Conservation (phyloP, 306 rosid species). For the barrel medic (Medicago truncatula) region DNA sequence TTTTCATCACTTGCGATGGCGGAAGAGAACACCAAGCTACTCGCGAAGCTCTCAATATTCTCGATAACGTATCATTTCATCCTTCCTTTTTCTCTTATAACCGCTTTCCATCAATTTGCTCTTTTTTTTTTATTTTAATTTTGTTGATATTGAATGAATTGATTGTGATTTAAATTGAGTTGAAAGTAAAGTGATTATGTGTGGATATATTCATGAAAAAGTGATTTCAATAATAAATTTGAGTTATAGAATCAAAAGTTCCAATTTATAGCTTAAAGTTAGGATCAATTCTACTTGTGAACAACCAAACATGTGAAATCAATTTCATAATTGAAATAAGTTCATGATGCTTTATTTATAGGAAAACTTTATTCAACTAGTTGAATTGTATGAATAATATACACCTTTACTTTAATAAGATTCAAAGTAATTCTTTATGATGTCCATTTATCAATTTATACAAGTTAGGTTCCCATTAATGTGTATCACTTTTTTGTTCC, state of each 20-base stretch:
- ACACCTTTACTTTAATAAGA: background rate
- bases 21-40: slow-evolving; percentile 96
- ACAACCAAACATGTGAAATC: too few species aligned
- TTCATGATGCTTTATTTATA: background rate
- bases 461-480: background rate
- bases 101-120: background rate
- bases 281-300: too few species aligned
- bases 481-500: background rate
- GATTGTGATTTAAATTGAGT: too few species aligned
- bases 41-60: slow-evolving; percentile 81
- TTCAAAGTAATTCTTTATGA: background rate
- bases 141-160: too few species aligned
- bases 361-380: background rate
- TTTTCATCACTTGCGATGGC: slow-evolving; percentile 96
- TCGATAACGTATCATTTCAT: slow-evolving; percentile 67
- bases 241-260: too few species aligned
- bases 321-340: background rate
- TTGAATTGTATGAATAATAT: background rate
- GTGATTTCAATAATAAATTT: too few species aligned
- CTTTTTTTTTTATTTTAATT: background rate
- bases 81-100: background rate
- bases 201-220: too few species aligned
- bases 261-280: too few species aligned
- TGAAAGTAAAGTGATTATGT: too few species aligned
- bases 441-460: background rate